Percentiles rank a stretch among this genome's conserved stretches.
Evolutionary conservation across 176 grass and related monocot species (phyloP).

Genomic region (Chloris gayana): DNA sequence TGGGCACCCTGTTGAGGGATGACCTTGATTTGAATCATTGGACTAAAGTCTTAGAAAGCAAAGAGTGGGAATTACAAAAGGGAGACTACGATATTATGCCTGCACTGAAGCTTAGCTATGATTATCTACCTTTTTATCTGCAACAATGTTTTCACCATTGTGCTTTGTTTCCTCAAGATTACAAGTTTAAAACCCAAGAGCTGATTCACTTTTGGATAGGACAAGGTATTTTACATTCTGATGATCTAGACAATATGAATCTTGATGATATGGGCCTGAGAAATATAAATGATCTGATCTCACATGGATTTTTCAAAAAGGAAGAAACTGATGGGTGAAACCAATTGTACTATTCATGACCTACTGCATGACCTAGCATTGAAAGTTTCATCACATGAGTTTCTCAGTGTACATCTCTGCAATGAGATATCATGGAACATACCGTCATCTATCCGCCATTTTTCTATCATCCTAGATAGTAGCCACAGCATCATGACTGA

Average conservation of each 20-base stretch:
- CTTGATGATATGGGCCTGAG: not conserved
- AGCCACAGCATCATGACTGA: too few species aligned
- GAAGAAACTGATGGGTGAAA: rapidly evolving
- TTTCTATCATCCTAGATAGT: slow-evolving; percentile 8
- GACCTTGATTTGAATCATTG: not conserved
- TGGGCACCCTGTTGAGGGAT: slow-evolving; percentile 12
- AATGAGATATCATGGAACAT: not conserved
- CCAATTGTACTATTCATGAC: slow-evolving; percentile 33
- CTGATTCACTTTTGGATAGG: slow-evolving; percentile 40
- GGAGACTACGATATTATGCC: slow-evolving; percentile 31
- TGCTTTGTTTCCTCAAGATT: slow-evolving; percentile 33
- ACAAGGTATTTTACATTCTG: not conserved
- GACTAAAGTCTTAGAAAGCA: not conserved
- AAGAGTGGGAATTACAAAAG: slow-evolving; percentile 13
- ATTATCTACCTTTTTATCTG: slow-evolving; percentile 35
- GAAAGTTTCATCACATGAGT: slow-evolving; percentile 19
- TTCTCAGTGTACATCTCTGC: not conserved
- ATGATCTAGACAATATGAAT: not conserved
- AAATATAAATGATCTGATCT: not conserved
- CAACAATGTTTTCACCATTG: slow-evolving; percentile 39
- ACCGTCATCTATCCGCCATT: slow-evolving; percentile 15
- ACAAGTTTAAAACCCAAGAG: not conserved
- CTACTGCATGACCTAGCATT: slow-evolving; percentile 21
- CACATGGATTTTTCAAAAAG: not conserved
- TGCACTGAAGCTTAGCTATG: slow-evolving; percentile 41